Evolutionary conservation across 805 yeast genomes (phyloP), one percentile per base, ranked within the genome.

Genomic region (Debaryomyces prosopidis): DNA sequence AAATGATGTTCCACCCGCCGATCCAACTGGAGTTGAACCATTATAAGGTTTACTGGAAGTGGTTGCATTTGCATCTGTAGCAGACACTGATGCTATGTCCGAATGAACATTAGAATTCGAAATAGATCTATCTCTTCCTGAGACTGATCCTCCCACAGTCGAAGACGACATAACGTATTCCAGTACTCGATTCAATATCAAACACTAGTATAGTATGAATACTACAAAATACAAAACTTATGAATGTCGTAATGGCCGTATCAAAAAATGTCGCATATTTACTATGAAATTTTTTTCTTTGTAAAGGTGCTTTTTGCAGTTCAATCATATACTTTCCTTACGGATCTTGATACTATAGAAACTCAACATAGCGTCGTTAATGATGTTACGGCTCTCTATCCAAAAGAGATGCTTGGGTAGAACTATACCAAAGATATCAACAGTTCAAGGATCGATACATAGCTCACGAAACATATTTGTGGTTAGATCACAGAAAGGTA

Each of bases 21-120:
- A 50, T 17, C 45, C 46, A n/a, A 47, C 46, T 27, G 44, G 45
- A 14, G 45, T 18, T 31, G 44, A 40, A 10, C 40, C 9, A 3
- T 49, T 51, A 4, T 49, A 53, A 23, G 48, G 48, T 28, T 50
- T 42, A 6, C 52, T 42, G n/a, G 59, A 41, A 15, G 57, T 49
- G 31, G 59, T 44, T 39, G 49, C 34, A 42, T 52, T 49, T 14
- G 59, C 53, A 35, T 61, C 59, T 1, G 63, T 56, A 8, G 60
- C 63, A 3, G 63, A 54, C 10, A 57, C 62, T 2, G 52, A 40
- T n/a, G 56, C 55, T 31, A 57, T 46, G 14, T 57, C 59, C 9
- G 56, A 58, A 31, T 54, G 58, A 6, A 51, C 46, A 3, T 47
- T 47, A 4, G 53, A 55, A 8, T 48, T 48, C 2, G 57, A 51